A percentile compares a stretch with the other conserved stretches of the same genome.
Evolutionary conservation across 768 basidiomycete genomes (phyloP).

Genomic region (Lentinula lateritia): DNA sequence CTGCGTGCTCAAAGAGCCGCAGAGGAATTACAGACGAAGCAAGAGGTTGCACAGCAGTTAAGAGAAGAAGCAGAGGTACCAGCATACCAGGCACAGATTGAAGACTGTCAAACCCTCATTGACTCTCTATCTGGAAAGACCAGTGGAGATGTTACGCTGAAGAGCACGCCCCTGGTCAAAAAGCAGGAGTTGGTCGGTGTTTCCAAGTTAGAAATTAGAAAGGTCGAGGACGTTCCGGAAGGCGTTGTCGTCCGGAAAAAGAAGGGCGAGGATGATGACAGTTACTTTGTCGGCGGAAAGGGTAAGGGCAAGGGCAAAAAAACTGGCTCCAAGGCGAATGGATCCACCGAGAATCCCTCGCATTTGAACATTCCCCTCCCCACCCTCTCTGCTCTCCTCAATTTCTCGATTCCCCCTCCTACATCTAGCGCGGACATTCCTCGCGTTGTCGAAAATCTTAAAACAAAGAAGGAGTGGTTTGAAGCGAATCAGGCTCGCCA

Average conservation of each 20-base stretch:
- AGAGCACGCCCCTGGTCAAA: conserved; percentile 30
- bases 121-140: conserved; percentile 75
- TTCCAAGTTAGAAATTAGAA: conserved; percentile 76
- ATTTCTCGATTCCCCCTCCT: conserved; percentile 88
- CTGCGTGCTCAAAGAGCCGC: conserved; percentile 69
- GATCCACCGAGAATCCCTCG: conserved; percentile 26
- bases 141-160: conserved; percentile 35
- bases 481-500: conserved; percentile 84
- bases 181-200: conserved; percentile 53
- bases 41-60: conserved; percentile 72
- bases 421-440: conserved; percentile 68
- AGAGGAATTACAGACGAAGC: conserved; percentile 73
- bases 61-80: conserved; percentile 89
- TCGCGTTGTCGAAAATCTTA: conserved; percentile 83
- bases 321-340: conserved; percentile 33
- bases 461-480: conserved; percentile 93
- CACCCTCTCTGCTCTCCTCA: conserved; percentile 84
- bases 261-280: conserved; percentile 82
- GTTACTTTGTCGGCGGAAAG: conserved; percentile 75
- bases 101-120: conserved; percentile 93
- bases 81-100: conserved; percentile 89
- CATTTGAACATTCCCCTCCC: conserved; percentile 72
- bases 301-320: conserved; percentile 63
- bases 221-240: conserved; percentile 64
- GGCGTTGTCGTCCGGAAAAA: conserved; percentile 82